These are phyloP conservation scores for Starmerella stigmatis DNA, from an alignment of 805 yeast species.

Conservation along the genomic window DNA sequence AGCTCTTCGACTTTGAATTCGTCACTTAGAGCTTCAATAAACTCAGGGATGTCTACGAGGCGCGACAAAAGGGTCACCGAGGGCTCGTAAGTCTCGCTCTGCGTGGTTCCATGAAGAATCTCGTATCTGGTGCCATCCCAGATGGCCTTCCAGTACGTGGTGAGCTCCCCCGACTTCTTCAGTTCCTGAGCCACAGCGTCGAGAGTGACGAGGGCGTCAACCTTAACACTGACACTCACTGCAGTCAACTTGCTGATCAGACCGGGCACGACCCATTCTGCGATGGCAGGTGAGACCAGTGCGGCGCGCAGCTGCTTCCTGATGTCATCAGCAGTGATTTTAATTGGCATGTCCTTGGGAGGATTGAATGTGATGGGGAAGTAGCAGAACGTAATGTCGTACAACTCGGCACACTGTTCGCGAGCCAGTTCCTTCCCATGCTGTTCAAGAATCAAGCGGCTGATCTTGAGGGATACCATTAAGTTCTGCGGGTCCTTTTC, in stretches of 20 bases:
- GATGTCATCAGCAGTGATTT: constrained; percentile 63
- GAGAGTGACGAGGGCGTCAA: constrained; percentile 62
- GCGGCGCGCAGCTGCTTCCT: constrained; percentile 52
- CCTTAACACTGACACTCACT: constrained; percentile 34
- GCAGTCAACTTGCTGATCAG: constrained; percentile 64
- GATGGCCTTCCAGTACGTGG: constrained; percentile 55
- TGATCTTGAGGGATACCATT: constrained; percentile 54
- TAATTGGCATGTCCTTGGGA: constrained; percentile 78
- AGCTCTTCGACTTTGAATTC: constrained; percentile 31
- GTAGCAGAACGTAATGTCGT: constrained; percentile 85
- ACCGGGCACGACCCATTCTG: constrained; percentile 64
- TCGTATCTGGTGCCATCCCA: constrained; percentile 89
- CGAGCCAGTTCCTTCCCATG: constrained; percentile 33
- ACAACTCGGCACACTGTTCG: constrained; percentile 50
- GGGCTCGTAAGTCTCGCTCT: constrained; percentile 30
- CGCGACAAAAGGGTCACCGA: constrained; percentile 21
- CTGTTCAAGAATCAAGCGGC: constrained; percentile 37
- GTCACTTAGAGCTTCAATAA: constrained; percentile 30
- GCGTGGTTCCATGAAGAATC: constrained; percentile 68
- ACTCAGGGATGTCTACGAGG: constrained; percentile 26
- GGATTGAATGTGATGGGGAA: constrained; percentile 94
- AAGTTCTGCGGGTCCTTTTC: constrained; percentile 93
- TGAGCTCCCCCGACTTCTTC: constrained; percentile 36
- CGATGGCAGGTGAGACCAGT: constrained; percentile 52
- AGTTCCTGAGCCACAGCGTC: constrained; percentile 46